These are phyloP conservation scores for Dictyophora rubrovolvata DNA, from an alignment of 768 basidiomycete genomes.

Conservation along the genomic window DNA sequence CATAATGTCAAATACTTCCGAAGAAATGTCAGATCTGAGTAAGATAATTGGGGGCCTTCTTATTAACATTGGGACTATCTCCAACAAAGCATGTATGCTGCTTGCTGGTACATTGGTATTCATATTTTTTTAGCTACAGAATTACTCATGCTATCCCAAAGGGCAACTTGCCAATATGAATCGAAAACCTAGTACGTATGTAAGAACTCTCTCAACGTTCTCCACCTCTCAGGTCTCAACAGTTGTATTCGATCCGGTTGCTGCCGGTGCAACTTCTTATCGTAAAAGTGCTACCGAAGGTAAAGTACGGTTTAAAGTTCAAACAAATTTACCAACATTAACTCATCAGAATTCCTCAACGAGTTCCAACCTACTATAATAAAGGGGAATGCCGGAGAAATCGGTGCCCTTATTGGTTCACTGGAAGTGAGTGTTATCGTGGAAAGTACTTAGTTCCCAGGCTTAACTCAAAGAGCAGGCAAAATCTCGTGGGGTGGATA, in stretches of 20 bases:
- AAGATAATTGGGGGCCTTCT: conserved; percentile 57
- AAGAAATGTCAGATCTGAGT: conserved; percentile 75
- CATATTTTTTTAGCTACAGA: not conserved
- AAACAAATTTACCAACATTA: not conserved
- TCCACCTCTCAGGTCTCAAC: conserved; percentile 42
- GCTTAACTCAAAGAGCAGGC: conserved; percentile 38
- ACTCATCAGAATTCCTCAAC: conserved; percentile 51
- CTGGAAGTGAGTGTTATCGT: conserved; percentile 41
- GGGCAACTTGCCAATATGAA: conserved; percentile 5
- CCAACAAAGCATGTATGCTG: conserved; percentile 61
- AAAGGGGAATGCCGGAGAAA: conserved; percentile 89
- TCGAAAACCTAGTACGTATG: conserved; percentile 2
- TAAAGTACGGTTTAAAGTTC: conserved; percentile 20
- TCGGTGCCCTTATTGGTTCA: conserved; percentile 69
- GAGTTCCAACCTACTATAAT: conserved; percentile 83
- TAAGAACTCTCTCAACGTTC: conserved; percentile 1
- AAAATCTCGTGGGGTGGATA: conserved; percentile 75
- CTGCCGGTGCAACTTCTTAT: conserved; percentile 71
- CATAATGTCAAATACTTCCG: conserved; percentile 82
- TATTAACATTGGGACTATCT: conserved; percentile 80
- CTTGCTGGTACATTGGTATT: conserved; percentile 42
- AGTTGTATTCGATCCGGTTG: conserved; percentile 86
- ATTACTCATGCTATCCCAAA: not conserved
- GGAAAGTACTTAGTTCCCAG: not conserved
- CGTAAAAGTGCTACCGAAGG: conserved; percentile 54